Percentiles rank a stretch among this genome's conserved stretches.
These are phyloP conservation scores for Fusarium proliferatum DNA, from an alignment of 2,329 filamentous ascomycete species.

Conservation along the genomic window DNA sequence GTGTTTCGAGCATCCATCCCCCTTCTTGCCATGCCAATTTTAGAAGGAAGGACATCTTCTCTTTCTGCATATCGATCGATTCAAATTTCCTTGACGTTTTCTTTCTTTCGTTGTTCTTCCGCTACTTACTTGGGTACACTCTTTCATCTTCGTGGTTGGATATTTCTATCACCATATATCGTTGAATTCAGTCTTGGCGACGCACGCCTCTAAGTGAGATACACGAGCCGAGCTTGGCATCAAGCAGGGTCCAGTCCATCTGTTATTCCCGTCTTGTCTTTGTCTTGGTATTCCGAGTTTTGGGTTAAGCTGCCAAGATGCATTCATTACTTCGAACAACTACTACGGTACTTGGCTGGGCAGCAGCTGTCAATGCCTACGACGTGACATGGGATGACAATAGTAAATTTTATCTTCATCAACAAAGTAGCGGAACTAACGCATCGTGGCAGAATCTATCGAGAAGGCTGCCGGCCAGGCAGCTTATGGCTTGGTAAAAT, in stretches of 20 bases:
- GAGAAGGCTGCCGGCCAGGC: constrained; percentile 61
- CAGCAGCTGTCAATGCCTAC: constrained; percentile 21
- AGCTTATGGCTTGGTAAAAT: constrained; percentile 60
- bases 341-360: constrained; percentile 27
- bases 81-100: background rate
- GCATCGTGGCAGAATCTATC: constrained; percentile 56
- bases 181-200: constrained; percentile 16
- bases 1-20: constrained; percentile 9
- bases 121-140: background rate
- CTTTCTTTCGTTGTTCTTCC: constrained; percentile 1
- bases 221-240: constrained; percentile 17
- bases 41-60: background rate
- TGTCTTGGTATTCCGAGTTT: constrained; percentile 13
- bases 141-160: constrained; percentile 12
- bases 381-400: constrained; percentile 41
- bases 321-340: constrained; percentile 29
- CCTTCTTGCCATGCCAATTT: constrained; percentile 17
- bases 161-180: constrained; percentile 10
- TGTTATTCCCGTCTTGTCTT: constrained; percentile 12
- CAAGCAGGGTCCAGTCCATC: constrained; percentile 2
- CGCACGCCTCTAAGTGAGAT: constrained; percentile 25
- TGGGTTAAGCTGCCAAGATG: constrained; percentile 32
- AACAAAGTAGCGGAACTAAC: background rate
- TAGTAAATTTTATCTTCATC: constrained; percentile 4
- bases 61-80: background rate